Evolutionary conservation across 768 basidiomycete genomes (phyloP).

Genomic region (Hygrophorus pudorinus): DNA sequence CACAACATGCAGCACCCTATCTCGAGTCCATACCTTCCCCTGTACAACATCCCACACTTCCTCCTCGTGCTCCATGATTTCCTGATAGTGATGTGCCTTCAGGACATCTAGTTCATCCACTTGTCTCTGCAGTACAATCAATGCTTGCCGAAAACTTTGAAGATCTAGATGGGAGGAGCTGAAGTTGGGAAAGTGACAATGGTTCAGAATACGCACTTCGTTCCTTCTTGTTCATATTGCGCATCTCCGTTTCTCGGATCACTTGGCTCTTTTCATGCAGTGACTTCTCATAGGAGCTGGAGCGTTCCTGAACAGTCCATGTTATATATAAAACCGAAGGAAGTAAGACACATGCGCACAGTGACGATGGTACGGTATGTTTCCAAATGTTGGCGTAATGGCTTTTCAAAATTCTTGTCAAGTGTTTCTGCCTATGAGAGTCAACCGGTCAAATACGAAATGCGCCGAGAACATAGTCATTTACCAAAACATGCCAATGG

Average conservation of each 20-base stretch:
- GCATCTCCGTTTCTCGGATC: slow-evolving; percentile 78
- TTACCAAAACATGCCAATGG: slow-evolving; percentile 84
- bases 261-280: slow-evolving; percentile 76
- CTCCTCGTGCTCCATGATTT: slow-evolving; percentile 87
- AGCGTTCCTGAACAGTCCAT: slow-evolving; percentile 56
- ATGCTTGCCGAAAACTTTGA: slow-evolving; percentile 78
- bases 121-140: slow-evolving; percentile 73
- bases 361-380: slow-evolving; percentile 65
- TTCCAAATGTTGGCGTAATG: slow-evolving; percentile 76
- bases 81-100: slow-evolving; percentile 76
- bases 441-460: slow-evolving; percentile 5
- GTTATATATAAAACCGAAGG: not conserved
- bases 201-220: slow-evolving; percentile 47
- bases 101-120: slow-evolving; percentile 87
- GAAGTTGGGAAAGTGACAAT: not conserved
- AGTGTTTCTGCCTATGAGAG: slow-evolving; percentile 63
- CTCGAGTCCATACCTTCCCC: slow-evolving; percentile 45
- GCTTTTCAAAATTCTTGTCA: slow-evolving; percentile 84
- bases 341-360: slow-evolving; percentile 27
- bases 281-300: slow-evolving; percentile 71
- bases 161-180: slow-evolving; percentile 45
- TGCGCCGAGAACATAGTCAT: slow-evolving; percentile 16
- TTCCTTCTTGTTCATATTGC: slow-evolving; percentile 76
- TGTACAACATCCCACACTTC: slow-evolving; percentile 93
- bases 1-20: not conserved